Evolutionary conservation across 179 eudicot genomes (phyloP).

Genomic region (Spergularia azorica): DNA sequence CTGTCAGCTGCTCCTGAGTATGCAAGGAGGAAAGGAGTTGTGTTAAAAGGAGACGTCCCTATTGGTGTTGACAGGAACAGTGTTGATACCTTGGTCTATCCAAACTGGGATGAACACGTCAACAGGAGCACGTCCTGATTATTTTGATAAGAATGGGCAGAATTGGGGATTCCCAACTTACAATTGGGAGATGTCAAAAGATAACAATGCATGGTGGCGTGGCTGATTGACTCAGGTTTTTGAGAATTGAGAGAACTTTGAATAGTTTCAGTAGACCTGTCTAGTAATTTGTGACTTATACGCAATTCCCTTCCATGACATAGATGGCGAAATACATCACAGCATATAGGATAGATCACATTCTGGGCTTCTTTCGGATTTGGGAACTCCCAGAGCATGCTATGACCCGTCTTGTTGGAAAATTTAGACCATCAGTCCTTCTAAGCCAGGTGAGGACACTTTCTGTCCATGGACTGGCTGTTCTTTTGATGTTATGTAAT

Average conservation of each 20-base stretch:
- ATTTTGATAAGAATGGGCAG: slow-evolving; percentile 97
- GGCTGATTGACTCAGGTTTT: slow-evolving; percentile 87
- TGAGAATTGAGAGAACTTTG: neutral
- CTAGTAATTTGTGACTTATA: neutral
- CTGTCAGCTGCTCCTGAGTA: slow-evolving; percentile 85
- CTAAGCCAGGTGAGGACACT: slow-evolving; percentile 65
- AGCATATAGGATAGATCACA: slow-evolving; percentile 94
- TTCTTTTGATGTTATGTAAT: neutral
- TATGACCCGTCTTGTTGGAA: slow-evolving; percentile 91
- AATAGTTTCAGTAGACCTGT: neutral
- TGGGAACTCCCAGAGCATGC: slow-evolving; percentile 99
- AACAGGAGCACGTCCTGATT: slow-evolving; percentile 99
- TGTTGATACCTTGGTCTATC: slow-evolving; percentile 98
- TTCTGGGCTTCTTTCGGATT: slow-evolving; percentile 97
- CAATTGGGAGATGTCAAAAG: slow-evolving; percentile 98
- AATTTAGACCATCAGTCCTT: slow-evolving; percentile 93
- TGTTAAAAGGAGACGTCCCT: slow-evolving; percentile 95
- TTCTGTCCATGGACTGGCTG: slow-evolving; percentile 2
- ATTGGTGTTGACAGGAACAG: slow-evolving; percentile 94
- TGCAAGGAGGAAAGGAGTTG: slow-evolving; percentile 82
- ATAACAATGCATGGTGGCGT: slow-evolving; percentile 99
- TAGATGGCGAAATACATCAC: slow-evolving; percentile 98
- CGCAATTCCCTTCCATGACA: slow-evolving; percentile 2
- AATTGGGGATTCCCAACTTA: slow-evolving; percentile 99
- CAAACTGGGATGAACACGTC: slow-evolving; percentile 96